These are phyloP conservation scores for Pseudohyphozyma bogoriensis DNA, from an alignment of 768 basidiomycete species.

Conservation along the genomic window DNA sequence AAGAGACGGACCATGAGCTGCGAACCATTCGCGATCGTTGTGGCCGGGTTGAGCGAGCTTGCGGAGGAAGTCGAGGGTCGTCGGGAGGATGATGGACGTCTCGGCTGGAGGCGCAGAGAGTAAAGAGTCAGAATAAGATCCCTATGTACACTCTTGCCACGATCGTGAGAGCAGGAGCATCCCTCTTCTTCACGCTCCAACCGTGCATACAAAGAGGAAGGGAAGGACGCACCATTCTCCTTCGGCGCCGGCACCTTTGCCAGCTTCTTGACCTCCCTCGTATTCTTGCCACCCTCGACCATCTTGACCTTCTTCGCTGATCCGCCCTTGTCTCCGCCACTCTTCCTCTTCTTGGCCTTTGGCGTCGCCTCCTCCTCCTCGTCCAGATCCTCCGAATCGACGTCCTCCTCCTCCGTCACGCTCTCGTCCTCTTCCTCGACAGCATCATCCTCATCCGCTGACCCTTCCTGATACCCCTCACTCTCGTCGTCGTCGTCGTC, in stretches of 20 bases:
- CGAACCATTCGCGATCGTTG: constrained; percentile 55
- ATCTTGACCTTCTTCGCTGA: constrained; percentile 7
- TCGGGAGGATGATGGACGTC: constrained; percentile 11
- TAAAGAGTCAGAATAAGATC: background rate
- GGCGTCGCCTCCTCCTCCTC: constrained; percentile 6
- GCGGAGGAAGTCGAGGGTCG: constrained; percentile 19
- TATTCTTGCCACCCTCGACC: constrained; percentile 46
- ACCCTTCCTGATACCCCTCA: constrained; percentile 31
- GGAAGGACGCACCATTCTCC: constrained; percentile 55
- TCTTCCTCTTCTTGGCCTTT: constrained; percentile 8
- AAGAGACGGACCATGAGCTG: constrained; percentile 51
- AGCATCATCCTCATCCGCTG: constrained; percentile 27
- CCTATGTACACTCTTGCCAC: background rate
- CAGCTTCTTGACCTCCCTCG: constrained; percentile 61
- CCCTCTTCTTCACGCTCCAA: background rate
- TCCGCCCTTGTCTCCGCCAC: constrained; percentile 1
- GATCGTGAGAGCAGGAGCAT: background rate
- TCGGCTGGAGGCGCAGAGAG: constrained; percentile 10
- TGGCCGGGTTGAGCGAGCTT: constrained; percentile 2
- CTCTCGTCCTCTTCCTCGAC: constrained; percentile 10
- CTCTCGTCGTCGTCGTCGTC: constrained; percentile 18
- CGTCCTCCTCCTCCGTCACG: constrained; percentile 11
- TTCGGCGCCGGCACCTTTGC: constrained; percentile 74
- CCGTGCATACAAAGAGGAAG: background rate
- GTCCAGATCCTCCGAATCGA: constrained; percentile 4